These are phyloP conservation scores for Warburgia ugandensis DNA, from an alignment of 164 flowering plant species.

Conservation along the genomic window DNA sequence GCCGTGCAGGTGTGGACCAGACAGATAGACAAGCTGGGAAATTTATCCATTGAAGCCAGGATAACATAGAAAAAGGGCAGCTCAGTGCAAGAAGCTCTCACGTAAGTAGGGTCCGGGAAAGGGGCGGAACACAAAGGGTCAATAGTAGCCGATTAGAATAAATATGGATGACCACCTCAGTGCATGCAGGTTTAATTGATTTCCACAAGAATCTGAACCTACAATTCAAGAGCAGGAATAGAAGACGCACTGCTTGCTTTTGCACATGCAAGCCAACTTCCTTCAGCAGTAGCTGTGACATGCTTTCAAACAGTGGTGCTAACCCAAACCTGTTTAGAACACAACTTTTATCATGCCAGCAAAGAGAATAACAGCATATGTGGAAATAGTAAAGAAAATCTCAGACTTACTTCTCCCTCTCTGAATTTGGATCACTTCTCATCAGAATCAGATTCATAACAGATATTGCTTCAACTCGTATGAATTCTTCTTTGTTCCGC, in stretches of 20 bases:
- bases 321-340: conserved; percentile 61
- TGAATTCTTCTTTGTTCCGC: conserved; percentile 30
- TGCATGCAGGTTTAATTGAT: neutral
- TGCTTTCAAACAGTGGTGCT: conserved; percentile 31
- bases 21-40: too few relatives aligned
- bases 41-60: too few relatives aligned
- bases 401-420: conserved; percentile 59
- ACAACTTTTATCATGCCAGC: conserved; percentile 5
- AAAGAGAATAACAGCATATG: neutral
- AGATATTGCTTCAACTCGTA: conserved; percentile 59
- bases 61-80: too few relatives aligned
- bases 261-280: conserved; percentile 57
- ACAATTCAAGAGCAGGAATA: conserved; percentile 79
- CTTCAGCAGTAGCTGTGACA: conserved; percentile 49
- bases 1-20: too few relatives aligned
- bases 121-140: too few relatives aligned
- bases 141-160: neutral
- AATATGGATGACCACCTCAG: neutral
- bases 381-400: neutral
- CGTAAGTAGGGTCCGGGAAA: too few relatives aligned
- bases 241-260: conserved; percentile 58
- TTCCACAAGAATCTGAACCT: conserved; percentile 17
- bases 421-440: conserved; percentile 49
- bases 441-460: conserved; percentile 68
- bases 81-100: too few relatives aligned